Evolutionary conservation across 164 flowering plant species (phyloP).

Genomic region (Houttuynia cordata): DNA sequence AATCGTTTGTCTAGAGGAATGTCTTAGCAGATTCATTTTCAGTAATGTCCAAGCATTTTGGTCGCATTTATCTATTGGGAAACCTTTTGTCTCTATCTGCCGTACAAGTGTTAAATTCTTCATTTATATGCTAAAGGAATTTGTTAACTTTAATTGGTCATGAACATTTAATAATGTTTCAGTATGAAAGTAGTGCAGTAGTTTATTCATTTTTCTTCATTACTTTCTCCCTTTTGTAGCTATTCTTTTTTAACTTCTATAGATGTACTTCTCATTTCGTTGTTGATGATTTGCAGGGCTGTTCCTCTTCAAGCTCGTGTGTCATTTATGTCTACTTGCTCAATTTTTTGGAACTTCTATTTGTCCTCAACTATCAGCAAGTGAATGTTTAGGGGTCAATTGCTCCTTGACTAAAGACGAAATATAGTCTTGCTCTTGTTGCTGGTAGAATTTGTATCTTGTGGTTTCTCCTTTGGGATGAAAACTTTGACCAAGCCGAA

Average conservation of each 20-base stretch:
- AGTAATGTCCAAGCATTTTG: too few relatives aligned
- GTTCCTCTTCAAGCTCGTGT: slow-evolving; percentile 87
- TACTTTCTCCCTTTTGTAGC: too few relatives aligned
- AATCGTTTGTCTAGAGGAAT: too few relatives aligned
- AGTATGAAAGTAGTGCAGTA: too few relatives aligned
- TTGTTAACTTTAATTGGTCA: too few relatives aligned
- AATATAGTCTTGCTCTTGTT: neutral
- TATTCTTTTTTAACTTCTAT: neutral
- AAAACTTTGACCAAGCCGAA: neutral
- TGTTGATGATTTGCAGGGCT: slow-evolving; percentile 25
- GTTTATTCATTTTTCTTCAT: neutral
- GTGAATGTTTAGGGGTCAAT: neutral
- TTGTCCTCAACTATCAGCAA: slow-evolving; percentile 70
- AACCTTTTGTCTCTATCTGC: too few relatives aligned
- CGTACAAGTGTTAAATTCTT: too few relatives aligned
- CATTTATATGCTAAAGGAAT: too few relatives aligned
- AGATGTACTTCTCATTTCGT: neutral
- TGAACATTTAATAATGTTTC: too few relatives aligned
- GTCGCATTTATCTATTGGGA: too few relatives aligned
- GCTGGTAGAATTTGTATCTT: neutral
- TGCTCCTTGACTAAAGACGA: neutral
- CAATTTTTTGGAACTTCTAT: slow-evolving; percentile 83
- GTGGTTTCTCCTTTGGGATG: neutral
- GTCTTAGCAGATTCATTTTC: too few relatives aligned
- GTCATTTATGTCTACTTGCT: slow-evolving; percentile 75